A percentile compares a stretch with the other conserved stretches of the same genome.
These are phyloP conservation scores for Colletotrichum godetiae DNA, from an alignment of 2,329 filamentous ascomycete genomes.

Conservation along the genomic window DNA sequence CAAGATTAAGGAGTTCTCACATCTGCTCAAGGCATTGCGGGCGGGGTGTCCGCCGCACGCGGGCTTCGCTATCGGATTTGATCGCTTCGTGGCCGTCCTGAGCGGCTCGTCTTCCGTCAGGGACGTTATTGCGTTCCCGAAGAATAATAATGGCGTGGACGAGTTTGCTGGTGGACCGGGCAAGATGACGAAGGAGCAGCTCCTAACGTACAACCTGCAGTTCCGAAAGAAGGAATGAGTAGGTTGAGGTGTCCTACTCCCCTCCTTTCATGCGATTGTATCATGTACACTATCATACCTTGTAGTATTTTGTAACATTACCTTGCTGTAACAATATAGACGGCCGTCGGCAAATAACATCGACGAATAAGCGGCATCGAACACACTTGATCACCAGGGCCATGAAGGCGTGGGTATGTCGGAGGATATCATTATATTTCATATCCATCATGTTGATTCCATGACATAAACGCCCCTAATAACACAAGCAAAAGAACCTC, in stretches of 20 bases:
- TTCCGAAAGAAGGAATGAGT: constrained; percentile 32
- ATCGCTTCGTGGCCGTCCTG: constrained; percentile 85
- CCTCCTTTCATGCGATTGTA: neutral
- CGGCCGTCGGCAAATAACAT: too few species aligned
- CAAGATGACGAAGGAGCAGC: constrained; percentile 68
- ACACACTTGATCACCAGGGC: neutral
- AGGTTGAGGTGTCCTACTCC: neutral
- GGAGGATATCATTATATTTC: neutral
- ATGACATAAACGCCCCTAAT: constrained; percentile 5
- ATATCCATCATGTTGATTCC: neutral
- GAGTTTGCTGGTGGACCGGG: constrained; percentile 83
- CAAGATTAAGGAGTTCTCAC: constrained; percentile 83
- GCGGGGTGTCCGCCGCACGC: constrained; percentile 95
- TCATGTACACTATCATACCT: neutral
- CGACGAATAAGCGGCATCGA: too few species aligned
- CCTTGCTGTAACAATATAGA: neutral
- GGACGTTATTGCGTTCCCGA: constrained; percentile 97
- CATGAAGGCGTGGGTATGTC: neutral
- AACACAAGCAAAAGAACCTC: constrained; percentile 1
- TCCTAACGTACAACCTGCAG: constrained; percentile 59
- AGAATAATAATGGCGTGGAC: constrained; percentile 91
- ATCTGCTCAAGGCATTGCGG: constrained; percentile 83
- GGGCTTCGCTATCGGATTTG: constrained; percentile 92
- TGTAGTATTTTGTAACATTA: neutral
- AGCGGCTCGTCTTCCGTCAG: constrained; percentile 80